phyloP scores from a whole-genome alignment of 306 rosid species.

The Lupinus albus region DNA sequence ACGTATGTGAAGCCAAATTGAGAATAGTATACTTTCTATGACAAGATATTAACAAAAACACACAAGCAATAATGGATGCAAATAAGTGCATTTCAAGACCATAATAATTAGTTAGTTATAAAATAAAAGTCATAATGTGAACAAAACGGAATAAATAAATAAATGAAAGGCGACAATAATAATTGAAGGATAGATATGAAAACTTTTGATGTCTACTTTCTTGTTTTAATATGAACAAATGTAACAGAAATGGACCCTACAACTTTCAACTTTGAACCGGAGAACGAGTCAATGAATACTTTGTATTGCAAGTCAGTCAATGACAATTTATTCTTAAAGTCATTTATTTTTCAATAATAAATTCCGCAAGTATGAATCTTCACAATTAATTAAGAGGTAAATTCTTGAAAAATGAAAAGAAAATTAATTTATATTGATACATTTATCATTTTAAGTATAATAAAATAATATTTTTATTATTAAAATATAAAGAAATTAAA shows the following conservation, averaged over 20 bases:
- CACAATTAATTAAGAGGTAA: too few relatives aligned
- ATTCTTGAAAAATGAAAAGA: too few relatives aligned
- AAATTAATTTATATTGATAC: too few relatives aligned
- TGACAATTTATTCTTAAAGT: neutral
- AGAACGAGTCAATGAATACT: slow-evolving; percentile 24
- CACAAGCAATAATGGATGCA: slow-evolving; percentile 1
- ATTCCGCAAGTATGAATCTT: too few relatives aligned
- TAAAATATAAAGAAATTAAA: too few relatives aligned
- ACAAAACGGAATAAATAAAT: too few relatives aligned
- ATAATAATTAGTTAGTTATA: slow-evolving; percentile 38
- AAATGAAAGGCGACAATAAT: too few relatives aligned
- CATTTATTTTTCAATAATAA: neutral
- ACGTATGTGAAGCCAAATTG: slow-evolving; percentile 31
- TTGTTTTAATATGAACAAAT: neutral
- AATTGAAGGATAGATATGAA: slow-evolving; percentile 32
- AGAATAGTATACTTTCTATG: neutral
- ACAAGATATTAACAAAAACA: neutral
- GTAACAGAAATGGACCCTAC: neutral
- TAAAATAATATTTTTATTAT: too few relatives aligned
- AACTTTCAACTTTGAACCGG: neutral
- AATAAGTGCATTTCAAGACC: slow-evolving; percentile 33
- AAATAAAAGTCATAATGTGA: too few relatives aligned
- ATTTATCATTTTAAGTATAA: too few relatives aligned
- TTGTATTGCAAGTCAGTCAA: slow-evolving; percentile 29
- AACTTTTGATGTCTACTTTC: neutral